phyloP scores from a whole-genome alignment of 768 basidiomycete species.

The Pisolithus sp. region DNA sequence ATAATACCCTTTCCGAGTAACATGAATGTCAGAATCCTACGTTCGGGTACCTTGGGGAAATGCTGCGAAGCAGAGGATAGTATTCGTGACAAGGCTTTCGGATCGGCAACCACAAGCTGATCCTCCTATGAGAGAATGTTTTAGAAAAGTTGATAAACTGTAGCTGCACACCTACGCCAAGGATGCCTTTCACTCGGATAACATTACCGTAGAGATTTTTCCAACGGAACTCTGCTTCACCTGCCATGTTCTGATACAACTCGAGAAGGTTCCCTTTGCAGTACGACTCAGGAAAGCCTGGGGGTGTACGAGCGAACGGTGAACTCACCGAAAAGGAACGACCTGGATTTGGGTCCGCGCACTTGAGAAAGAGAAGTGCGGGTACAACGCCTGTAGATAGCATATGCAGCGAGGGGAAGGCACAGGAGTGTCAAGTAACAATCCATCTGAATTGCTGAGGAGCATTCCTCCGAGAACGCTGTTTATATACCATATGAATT shows the following conservation, averaged over 20 bases:
- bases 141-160: constrained; percentile 23
- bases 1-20: constrained; percentile 28
- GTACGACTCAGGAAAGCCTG: neutral
- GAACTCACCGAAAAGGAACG: constrained; percentile 4
- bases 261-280: constrained; percentile 26
- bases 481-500: no score
- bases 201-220: no score
- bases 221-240: no score
- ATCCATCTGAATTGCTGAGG: no score
- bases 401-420: no score
- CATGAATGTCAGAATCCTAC: constrained; percentile 11
- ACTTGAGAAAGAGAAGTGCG: no score
- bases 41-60: constrained; percentile 33
- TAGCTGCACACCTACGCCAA: constrained; percentile 21
- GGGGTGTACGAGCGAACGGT: neutral
- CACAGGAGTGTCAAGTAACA: no score
- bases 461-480: no score
- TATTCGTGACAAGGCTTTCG: constrained; percentile 37
- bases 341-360: constrained; percentile 3
- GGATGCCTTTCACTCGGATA: no score
- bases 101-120: constrained; percentile 40
- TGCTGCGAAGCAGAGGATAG: constrained; percentile 38
- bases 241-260: no score
- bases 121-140: constrained; percentile 32
- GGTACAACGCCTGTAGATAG: no score